phyloP scores from a whole-genome alignment of 139 green algal genomes.

The Micractinium conductrix region DNA sequence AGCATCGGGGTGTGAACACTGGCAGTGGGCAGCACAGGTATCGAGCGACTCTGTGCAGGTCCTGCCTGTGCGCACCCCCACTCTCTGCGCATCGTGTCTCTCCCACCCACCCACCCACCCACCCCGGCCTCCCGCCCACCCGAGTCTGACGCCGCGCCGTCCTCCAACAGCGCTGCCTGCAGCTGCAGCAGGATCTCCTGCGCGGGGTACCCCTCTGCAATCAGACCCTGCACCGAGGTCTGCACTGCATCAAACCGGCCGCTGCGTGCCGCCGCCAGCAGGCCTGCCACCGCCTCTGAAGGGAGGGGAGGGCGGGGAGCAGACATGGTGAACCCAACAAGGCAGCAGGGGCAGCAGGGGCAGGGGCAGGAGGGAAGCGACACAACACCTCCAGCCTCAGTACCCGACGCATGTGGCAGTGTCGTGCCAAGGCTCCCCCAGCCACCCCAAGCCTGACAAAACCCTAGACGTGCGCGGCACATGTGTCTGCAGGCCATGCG shows the following conservation, averaged over 20 bases:
- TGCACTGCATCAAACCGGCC: conserved; percentile 50
- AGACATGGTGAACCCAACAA: no score
- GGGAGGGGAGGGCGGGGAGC: no score
- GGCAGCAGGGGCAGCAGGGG: no score
- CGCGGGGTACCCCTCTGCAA: conserved; percentile 81
- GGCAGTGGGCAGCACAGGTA: neutral
- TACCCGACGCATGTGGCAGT: no score
- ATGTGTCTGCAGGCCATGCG: no score
- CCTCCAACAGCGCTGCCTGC: conserved; percentile 64
- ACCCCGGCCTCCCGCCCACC: conserved; percentile 1
- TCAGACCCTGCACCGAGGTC: conserved; percentile 59
- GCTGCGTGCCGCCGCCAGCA: conserved; percentile 49
- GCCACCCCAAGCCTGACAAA: no score
- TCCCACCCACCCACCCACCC: neutral
- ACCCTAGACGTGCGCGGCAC: no score
- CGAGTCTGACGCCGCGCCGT: conserved; percentile 43
- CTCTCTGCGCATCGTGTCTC: neutral
- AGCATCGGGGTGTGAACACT: neutral
- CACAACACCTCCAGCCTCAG: no score
- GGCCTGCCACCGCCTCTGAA: conserved; percentile 5
- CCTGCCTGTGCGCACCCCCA: neutral
- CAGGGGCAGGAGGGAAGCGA: no score
- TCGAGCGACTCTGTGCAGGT: neutral
- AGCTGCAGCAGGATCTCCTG: conserved; percentile 83
- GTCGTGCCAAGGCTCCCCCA: no score